phyloP scores from a whole-genome alignment of 23 red algal species.

The Gracilaria gracilis region DNA sequence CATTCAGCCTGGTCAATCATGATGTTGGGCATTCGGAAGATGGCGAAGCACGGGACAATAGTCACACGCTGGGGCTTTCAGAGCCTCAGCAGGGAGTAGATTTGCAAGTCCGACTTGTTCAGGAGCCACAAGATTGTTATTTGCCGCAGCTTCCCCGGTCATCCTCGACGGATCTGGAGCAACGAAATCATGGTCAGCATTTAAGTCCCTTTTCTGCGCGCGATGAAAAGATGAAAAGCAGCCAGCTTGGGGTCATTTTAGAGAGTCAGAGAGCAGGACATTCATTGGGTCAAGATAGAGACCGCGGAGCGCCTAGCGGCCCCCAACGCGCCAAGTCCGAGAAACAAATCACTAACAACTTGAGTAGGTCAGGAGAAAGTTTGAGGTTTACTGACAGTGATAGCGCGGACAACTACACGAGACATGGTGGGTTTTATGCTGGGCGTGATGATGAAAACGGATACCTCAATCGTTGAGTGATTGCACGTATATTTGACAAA shows the following conservation, averaged over 20 bases:
- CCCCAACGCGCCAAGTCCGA: neutral
- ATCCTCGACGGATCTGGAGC: neutral
- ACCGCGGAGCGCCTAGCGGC: neutral
- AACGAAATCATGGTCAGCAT: neutral
- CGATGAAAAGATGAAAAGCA: neutral
- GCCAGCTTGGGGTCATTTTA: neutral
- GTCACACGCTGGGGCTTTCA: conserved; percentile 9
- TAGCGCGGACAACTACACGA: neutral
- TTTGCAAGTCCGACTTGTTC: neutral
- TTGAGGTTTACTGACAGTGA: neutral
- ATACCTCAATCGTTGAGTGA: neutral
- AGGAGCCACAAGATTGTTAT: neutral
- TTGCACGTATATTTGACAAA: neutral
- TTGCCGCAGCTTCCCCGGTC: neutral
- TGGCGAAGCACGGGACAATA: conserved; percentile 4
- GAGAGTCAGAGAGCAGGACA: neutral
- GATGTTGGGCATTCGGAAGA: neutral
- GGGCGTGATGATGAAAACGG: neutral
- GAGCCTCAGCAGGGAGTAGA: conserved; percentile 3
- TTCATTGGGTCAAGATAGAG: neutral
- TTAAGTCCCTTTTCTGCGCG: neutral
- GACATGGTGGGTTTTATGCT: neutral
- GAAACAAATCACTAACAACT: neutral
- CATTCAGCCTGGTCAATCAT: conserved; percentile 4
- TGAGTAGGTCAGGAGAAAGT: neutral